Conservation (phyloP, 2,329 filamentous ascomycete species). For the Macrophomina phaseolina region DNA sequence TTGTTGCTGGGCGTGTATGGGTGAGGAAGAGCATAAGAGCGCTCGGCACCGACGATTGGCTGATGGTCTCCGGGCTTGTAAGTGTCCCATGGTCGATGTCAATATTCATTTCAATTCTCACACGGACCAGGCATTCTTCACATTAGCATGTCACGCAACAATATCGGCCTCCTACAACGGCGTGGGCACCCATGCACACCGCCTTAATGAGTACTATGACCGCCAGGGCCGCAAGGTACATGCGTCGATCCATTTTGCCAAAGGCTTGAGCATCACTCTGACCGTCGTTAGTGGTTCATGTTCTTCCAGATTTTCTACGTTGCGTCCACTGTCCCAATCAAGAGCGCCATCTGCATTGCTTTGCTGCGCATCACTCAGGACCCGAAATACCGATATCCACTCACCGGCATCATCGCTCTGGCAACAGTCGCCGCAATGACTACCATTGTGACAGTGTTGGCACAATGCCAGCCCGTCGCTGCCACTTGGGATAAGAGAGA, state of each 20-base stretch:
- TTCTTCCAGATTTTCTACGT: slow-evolving; percentile 18
- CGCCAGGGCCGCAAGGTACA: neutral
- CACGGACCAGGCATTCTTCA: slow-evolving; percentile 4
- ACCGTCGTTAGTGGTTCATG: neutral
- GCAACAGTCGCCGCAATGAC: neutral
- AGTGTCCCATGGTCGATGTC: neutral
- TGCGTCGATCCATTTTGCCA: neutral
- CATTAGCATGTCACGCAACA: neutral
- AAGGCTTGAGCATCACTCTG: neutral
- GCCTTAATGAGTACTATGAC: neutral
- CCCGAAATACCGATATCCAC: slow-evolving; percentile 7
- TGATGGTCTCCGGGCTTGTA: slow-evolving; percentile 20
- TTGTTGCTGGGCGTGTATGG: neutral
- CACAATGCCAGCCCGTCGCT: slow-evolving; percentile 28
- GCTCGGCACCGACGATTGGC: slow-evolving; percentile 11
- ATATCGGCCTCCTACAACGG: neutral
- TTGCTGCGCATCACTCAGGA: slow-evolving; percentile 18
- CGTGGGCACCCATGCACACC: neutral
- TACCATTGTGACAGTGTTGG: slow-evolving; percentile 21
- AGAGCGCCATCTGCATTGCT: slow-evolving; percentile 17
- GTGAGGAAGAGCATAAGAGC: slow-evolving; percentile 9
- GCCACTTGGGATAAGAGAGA: slow-evolving; percentile 27
- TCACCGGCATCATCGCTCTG: slow-evolving; percentile 8
- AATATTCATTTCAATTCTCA: neutral
- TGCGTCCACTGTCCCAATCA: slow-evolving; percentile 12